These are phyloP conservation scores for Fusarium proliferatum DNA, from an alignment of 2,329 filamentous ascomycete species.

Conservation along the genomic window DNA sequence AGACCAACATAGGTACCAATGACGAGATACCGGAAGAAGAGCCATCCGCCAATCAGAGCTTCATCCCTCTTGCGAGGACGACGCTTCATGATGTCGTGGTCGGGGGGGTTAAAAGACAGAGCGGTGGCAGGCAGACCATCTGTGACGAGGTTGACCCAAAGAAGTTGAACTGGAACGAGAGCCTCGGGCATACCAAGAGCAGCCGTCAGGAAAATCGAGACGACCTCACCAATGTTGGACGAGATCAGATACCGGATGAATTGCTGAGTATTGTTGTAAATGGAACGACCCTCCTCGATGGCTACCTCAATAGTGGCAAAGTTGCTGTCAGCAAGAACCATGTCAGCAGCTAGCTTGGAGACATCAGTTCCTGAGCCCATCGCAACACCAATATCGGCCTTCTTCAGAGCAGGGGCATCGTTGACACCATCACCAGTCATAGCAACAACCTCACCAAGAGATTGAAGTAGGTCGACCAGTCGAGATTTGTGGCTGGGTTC, in stretches of 20 bases:
- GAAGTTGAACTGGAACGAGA: constrained; percentile 93
- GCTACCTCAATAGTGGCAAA: constrained; percentile 97
- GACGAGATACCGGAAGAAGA: constrained; percentile 97
- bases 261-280: constrained; percentile 99
- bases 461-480: constrained; percentile 95
- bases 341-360: constrained; percentile 94
- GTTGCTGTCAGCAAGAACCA: constrained; percentile 98
- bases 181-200: constrained; percentile 98
- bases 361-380: constrained; percentile 99
- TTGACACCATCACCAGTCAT: constrained; percentile 99
- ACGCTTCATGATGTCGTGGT: constrained; percentile 97
- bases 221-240: constrained; percentile 98
- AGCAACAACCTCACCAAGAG: constrained; percentile 91
- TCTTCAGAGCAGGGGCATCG: constrained; percentile 96
- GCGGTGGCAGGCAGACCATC: constrained; percentile 97
- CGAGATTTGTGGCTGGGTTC: constrained; percentile 98
- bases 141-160: constrained; percentile 99
- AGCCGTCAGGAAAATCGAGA: constrained; percentile 97
- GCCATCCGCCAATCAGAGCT: constrained; percentile 90
- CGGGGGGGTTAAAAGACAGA: constrained; percentile 97
- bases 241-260: constrained; percentile 99
- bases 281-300: constrained; percentile 95
- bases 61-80: constrained; percentile 93
- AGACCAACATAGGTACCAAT: constrained; percentile 95
- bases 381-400: constrained; percentile 97